Evolutionary conservation across 108 stramenopile species (phyloP).

Genomic region (Nitzschia sp.): DNA sequence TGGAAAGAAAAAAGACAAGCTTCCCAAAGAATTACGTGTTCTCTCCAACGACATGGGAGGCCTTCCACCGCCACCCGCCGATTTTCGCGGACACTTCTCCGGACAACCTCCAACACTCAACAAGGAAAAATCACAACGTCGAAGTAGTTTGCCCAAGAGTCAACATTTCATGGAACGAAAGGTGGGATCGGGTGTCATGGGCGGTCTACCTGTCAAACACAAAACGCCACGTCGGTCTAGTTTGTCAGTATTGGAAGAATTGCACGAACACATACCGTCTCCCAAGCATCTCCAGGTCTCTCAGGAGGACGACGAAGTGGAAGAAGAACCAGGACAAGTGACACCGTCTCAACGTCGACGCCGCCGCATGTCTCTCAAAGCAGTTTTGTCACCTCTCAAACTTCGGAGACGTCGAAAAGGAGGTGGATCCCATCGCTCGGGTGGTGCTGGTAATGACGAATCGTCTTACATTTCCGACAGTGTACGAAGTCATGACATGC

Average conservation of each 20-base stretch:
- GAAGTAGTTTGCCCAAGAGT: not conserved
- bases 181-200: not conserved
- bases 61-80: no score
- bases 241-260: conserved; percentile 18
- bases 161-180: not conserved
- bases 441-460: not conserved
- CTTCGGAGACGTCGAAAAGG: not conserved
- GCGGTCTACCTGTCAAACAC: not conserved
- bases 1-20: not conserved
- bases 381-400: not conserved
- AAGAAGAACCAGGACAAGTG: not conserved
- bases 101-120: not conserved
- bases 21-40: not conserved
- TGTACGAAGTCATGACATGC: not conserved
- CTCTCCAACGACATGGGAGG: not conserved
- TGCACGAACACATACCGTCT: no score
- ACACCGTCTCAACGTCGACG: not conserved
- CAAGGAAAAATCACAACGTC: not conserved
- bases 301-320: no score
- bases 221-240: not conserved
- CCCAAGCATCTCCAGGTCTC: no score
- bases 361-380: not conserved
- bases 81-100: not conserved
- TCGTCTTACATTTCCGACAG: not conserved
- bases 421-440: not conserved